Evolutionary conservation across 1,284 basidiomycete species (phyloP).

Genomic region (Entoloma clypeatum): DNA sequence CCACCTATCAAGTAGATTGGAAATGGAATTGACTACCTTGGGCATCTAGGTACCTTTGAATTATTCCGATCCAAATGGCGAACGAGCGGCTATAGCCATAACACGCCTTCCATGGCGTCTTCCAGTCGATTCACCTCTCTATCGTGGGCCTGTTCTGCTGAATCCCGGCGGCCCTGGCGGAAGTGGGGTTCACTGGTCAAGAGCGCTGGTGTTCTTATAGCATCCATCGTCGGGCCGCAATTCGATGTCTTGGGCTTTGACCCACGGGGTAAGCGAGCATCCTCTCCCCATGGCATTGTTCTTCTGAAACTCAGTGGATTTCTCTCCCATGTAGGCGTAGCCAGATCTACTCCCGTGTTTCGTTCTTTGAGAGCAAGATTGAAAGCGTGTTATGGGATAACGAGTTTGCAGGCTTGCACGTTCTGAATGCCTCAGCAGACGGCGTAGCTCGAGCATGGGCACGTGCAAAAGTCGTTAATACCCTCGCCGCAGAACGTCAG

Average conservation of each 20-base stretch:
- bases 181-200: slow-evolving; percentile 37
- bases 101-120: slow-evolving; percentile 15
- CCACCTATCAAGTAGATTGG: no score
- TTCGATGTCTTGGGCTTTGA: slow-evolving; percentile 53
- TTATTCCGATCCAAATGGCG: slow-evolving; percentile 15
- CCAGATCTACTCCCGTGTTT: slow-evolving; percentile 32
- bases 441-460: slow-evolving; percentile 29
- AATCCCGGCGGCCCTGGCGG: slow-evolving; percentile 54
- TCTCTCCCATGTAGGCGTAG: slow-evolving; percentile 24
- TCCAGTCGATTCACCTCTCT: slow-evolving; percentile 7
- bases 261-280: slow-evolving; percentile 30
- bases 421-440: slow-evolving; percentile 22
- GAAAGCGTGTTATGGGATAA: slow-evolving; percentile 25
- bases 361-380: slow-evolving; percentile 30
- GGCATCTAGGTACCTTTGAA: slow-evolving; percentile 12
- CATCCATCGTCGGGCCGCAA: slow-evolving; percentile 36
- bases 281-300: not conserved
- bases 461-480: slow-evolving; percentile 25
- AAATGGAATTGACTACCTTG: slow-evolving; percentile 2
- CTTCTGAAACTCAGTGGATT: not conserved
- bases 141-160: slow-evolving; percentile 34
- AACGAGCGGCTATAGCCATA: slow-evolving; percentile 18
- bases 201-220: slow-evolving; percentile 26
- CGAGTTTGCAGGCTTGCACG: not conserved
- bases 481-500: slow-evolving; percentile 30